phyloP scores from a whole-genome alignment of 345 rosid genomes.

The Hibiscus tridactylites region DNA sequence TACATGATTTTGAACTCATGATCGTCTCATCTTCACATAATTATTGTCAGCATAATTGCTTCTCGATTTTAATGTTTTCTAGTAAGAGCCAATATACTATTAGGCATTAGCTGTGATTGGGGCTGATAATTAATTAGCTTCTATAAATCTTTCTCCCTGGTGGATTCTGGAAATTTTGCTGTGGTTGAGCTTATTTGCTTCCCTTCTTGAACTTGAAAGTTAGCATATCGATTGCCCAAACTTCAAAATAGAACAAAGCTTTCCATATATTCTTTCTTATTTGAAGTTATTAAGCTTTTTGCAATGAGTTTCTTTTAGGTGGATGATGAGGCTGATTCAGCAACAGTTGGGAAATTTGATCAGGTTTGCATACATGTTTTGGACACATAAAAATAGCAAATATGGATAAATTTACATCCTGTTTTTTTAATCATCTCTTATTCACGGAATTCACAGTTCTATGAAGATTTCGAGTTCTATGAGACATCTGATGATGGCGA shows the following conservation, averaged over 20 bases:
- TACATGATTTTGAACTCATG: background rate
- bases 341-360: conserved; percentile 20
- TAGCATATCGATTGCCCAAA: conserved; percentile 2
- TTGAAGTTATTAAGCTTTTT: conserved; percentile 5
- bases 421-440: background rate
- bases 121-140: too few relatives aligned
- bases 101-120: too few relatives aligned
- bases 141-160: background rate
- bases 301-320: conserved; percentile 15
- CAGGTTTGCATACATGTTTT: conserved; percentile 16
- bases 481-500: conserved; percentile 6
- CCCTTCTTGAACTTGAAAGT: background rate
- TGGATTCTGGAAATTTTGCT: background rate
- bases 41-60: background rate
- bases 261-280: background rate
- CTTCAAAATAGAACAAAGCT: background rate
- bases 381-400: background rate
- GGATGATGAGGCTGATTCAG: conserved; percentile 32
- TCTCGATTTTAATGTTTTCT: too few relatives aligned
- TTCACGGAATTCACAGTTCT: background rate
- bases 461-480: background rate
- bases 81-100: too few relatives aligned
- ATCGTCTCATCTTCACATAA: background rate
- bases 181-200: background rate
- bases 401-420: too few relatives aligned